A percentile compares a stretch with the other conserved stretches of the same genome.
phyloP scores from a whole-genome alignment of 768 basidiomycete species.

The Phlegmacium glaucopus region DNA sequence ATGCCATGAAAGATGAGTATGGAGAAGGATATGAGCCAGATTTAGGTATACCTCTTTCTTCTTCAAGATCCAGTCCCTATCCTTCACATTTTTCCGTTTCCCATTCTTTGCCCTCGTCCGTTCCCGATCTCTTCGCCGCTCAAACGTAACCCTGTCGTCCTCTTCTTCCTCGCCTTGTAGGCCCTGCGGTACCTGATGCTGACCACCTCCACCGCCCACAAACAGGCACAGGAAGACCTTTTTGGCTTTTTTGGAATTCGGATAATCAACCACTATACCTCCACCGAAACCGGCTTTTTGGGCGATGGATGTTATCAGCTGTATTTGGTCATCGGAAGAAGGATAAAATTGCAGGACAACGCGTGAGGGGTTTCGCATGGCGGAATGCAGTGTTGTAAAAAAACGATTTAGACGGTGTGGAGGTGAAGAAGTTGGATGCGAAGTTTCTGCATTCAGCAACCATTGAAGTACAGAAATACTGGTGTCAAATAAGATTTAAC shows the following conservation, averaged over 20 bases:
- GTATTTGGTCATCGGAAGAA: constrained; percentile 94
- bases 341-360: constrained; percentile 96
- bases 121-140: constrained; percentile 72
- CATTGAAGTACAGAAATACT: constrained; percentile 99
- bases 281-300: constrained; percentile 96
- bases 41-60: constrained; percentile 81
- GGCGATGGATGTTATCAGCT: constrained; percentile 89
- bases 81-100: constrained; percentile 71
- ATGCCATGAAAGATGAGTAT: constrained; percentile 2
- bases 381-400: constrained; percentile 90
- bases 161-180: constrained; percentile 66
- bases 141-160: constrained; percentile 63
- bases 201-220: constrained; percentile 72
- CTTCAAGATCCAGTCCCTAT: constrained; percentile 89
- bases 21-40: neutral
- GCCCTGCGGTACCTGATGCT: constrained; percentile 70
- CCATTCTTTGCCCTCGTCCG: constrained; percentile 51
- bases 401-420: constrained; percentile 82
- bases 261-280: constrained; percentile 95
- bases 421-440: constrained; percentile 84
- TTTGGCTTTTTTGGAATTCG: constrained; percentile 92
- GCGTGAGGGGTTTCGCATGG: constrained; percentile 80
- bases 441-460: constrained; percentile 95
- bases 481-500: constrained; percentile 1
- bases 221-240: constrained; percentile 95